These are phyloP conservation scores for Aspergillus sp. DNA, from an alignment of 2,329 filamentous ascomycete species.

Conservation along the genomic window DNA sequence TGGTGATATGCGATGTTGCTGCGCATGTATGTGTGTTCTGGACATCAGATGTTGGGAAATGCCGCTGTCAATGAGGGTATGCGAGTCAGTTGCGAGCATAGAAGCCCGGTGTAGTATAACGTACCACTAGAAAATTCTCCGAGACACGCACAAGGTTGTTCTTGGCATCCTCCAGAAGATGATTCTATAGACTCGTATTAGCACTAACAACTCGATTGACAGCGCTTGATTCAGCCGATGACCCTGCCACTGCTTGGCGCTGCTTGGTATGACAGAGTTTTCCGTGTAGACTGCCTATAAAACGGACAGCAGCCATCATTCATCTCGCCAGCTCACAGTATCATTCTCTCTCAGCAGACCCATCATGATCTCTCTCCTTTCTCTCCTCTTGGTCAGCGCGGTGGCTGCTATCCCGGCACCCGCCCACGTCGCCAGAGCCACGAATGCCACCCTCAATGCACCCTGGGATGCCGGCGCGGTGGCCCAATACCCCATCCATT, in stretches of 20 bases:
- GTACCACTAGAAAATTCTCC: no score
- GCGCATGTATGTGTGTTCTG: no score
- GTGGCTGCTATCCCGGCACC: constrained; percentile 11
- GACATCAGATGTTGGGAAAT: neutral
- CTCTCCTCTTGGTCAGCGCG: constrained; percentile 10
- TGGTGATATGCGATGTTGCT: neutral
- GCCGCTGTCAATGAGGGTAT: no score
- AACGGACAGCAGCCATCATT: neutral
- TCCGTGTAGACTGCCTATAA: no score
- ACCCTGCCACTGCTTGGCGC: no score
- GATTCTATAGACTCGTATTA: neutral
- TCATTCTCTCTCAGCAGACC: no score
- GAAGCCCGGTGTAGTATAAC: no score
- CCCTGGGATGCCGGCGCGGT: constrained; percentile 39
- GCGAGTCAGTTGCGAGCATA: neutral
- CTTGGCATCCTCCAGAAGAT: neutral
- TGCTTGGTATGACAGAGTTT: no score
- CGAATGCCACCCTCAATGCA: constrained; percentile 11
- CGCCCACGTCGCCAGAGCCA: neutral
- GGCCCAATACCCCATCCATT: constrained; percentile 54
- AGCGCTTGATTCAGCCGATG: no score
- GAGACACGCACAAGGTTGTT: neutral
- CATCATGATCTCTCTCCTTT: constrained; percentile 3
- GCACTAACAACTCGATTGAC: no score
- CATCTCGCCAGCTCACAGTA: no score